These are phyloP conservation scores for Cutaneotrichosporon cyanovorans DNA, from an alignment of 1,284 basidiomycete species.

Conservation along the genomic window DNA sequence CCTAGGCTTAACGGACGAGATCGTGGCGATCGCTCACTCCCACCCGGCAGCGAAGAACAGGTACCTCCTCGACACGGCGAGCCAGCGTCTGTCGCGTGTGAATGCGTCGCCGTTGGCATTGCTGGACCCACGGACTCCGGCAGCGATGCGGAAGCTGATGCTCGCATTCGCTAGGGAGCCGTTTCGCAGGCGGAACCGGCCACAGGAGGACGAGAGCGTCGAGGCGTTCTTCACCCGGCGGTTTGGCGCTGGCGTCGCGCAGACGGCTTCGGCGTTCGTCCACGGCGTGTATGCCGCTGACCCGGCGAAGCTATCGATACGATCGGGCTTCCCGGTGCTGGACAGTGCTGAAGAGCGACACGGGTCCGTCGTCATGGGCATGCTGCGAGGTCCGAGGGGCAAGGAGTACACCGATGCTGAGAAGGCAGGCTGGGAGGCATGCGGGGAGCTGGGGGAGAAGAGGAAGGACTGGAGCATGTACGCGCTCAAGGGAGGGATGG, in stretches of 20 bases:
- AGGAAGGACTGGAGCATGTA: slow-evolving; percentile 38
- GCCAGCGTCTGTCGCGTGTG: slow-evolving; percentile 1
- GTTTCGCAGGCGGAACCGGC: slow-evolving; percentile 50
- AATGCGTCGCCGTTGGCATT: slow-evolving; percentile 4
- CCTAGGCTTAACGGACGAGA: slow-evolving; percentile 17
- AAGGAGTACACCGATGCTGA: slow-evolving; percentile 16
- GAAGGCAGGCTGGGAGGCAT: slow-evolving; percentile 12
- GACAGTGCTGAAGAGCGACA: slow-evolving; percentile 62
- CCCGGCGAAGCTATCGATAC: slow-evolving; percentile 63
- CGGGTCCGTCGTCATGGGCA: slow-evolving; percentile 61
- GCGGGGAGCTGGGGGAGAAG: slow-evolving; percentile 23
- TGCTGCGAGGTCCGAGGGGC: slow-evolving; percentile 48
- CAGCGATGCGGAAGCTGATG: slow-evolving; percentile 43
- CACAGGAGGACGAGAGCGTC: slow-evolving; percentile 64
- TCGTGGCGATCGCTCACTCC: slow-evolving; percentile 32
- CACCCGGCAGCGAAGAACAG: slow-evolving; percentile 41
- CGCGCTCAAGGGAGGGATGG: slow-evolving; percentile 57
- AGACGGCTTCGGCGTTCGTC: slow-evolving; percentile 72
- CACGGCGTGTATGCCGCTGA: slow-evolving; percentile 93
- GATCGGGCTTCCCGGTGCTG: slow-evolving; percentile 66
- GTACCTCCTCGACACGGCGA: slow-evolving; percentile 28
- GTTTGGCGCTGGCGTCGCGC: slow-evolving; percentile 66
- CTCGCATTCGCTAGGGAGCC: slow-evolving; percentile 56
- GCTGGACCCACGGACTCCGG: background rate
- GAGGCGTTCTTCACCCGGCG: slow-evolving; percentile 69